phyloP scores from a whole-genome alignment of 352 stramenopile species.

The Pythium insidiosum region DNA sequence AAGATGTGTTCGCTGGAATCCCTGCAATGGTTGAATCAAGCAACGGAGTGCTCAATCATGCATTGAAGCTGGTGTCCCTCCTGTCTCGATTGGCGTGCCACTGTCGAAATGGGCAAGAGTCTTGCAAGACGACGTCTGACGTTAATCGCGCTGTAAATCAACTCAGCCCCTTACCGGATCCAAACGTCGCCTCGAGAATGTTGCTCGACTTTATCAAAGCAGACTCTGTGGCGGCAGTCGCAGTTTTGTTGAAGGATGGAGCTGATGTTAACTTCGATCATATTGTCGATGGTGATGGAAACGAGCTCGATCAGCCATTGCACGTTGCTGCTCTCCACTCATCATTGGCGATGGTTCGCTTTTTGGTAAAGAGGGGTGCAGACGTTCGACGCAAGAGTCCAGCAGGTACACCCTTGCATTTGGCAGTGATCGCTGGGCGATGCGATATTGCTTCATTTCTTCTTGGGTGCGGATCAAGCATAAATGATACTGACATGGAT shows the following conservation, averaged over 20 bases:
- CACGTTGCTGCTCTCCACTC: slow-evolving; percentile 48
- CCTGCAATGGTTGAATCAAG: not conserved
- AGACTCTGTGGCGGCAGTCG: slow-evolving; percentile 68
- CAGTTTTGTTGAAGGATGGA: slow-evolving; percentile 62
- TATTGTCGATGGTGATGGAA: slow-evolving; percentile 30
- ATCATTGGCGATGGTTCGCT: slow-evolving; percentile 66
- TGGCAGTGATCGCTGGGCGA: slow-evolving; percentile 43
- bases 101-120: too few species aligned
- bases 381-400: slow-evolving; percentile 52
- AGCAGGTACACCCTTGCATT: slow-evolving; percentile 54
- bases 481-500: slow-evolving; percentile 35
- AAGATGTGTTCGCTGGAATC: slow-evolving; percentile 44
- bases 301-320: slow-evolving; percentile 61
- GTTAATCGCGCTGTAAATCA: too few species aligned
- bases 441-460: slow-evolving; percentile 74
- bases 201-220: slow-evolving; percentile 67
- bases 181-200: slow-evolving; percentile 47
- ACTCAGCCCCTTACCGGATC: slow-evolving; percentile 47
- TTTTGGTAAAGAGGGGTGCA: slow-evolving; percentile 68
- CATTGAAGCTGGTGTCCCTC: slow-evolving; percentile 46
- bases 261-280: slow-evolving; percentile 58
- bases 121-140: too few species aligned
- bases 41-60: slow-evolving; percentile 21
- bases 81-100: slow-evolving; percentile 47
- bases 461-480: slow-evolving; percentile 62